Conservation (phyloP, 371 early-diverging fungal species). For the Mortierella sp. region DNA sequence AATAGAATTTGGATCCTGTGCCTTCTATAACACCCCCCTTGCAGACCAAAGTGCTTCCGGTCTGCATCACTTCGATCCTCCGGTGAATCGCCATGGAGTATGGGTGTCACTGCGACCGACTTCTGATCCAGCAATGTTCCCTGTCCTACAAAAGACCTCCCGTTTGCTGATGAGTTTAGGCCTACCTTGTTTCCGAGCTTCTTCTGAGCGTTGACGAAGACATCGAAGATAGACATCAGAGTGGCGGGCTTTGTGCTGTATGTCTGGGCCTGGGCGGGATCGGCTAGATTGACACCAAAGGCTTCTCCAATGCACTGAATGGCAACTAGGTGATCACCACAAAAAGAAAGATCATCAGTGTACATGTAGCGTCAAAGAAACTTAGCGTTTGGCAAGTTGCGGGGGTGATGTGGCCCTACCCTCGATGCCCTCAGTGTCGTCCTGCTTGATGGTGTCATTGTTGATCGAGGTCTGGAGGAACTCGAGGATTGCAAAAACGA, state of each 20-base stretch:
- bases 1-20: too few relatives aligned
- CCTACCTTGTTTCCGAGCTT: conserved; percentile 58
- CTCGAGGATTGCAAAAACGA: conserved; percentile 91
- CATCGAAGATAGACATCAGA: conserved; percentile 86
- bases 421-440: conserved; percentile 92
- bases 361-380: too few relatives aligned
- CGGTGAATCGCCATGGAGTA: too few relatives aligned
- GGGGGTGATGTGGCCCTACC: conserved; percentile 57
- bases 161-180: too few relatives aligned
- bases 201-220: conserved; percentile 87
- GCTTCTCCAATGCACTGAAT: conserved; percentile 95
- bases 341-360: too few relatives aligned
- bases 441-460: conserved; percentile 80
- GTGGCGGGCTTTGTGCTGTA: conserved; percentile 89
- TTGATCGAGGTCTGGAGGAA: conserved; percentile 84
- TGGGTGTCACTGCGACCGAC: too few relatives aligned
- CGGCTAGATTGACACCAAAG: conserved; percentile 85
- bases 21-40: too few relatives aligned
- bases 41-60: too few relatives aligned
- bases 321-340: conserved; percentile 66
- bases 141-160: too few relatives aligned
- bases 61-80: too few relatives aligned
- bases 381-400: neutral
- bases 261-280: conserved; percentile 70
- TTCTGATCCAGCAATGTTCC: too few relatives aligned